Conservation (phyloP, 1,284 basidiomycete species). For the Tilletiopsis washingtonensis region DNA sequence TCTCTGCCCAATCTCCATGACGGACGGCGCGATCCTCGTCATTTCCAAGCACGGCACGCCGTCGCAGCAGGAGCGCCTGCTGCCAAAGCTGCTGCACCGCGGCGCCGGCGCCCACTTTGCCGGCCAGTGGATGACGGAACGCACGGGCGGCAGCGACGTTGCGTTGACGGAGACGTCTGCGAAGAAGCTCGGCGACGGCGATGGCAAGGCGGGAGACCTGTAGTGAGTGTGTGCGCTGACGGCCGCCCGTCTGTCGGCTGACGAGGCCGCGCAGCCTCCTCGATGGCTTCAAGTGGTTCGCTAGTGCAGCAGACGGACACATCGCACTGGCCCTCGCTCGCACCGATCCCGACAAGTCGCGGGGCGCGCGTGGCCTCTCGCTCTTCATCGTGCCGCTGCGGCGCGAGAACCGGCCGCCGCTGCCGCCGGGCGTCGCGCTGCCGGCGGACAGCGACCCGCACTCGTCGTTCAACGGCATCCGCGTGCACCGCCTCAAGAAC, state of each 20-base stretch:
- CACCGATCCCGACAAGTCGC: slow-evolving; percentile 48
- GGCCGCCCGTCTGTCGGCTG: too few species aligned
- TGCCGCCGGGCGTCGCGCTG: slow-evolving; percentile 30
- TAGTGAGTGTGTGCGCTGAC: too few species aligned
- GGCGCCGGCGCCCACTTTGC: slow-evolving; percentile 61
- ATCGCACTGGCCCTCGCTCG: slow-evolving; percentile 65
- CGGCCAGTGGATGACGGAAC: slow-evolving; percentile 62
- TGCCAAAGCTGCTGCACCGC: slow-evolving; percentile 56
- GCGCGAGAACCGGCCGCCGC: slow-evolving; percentile 45
- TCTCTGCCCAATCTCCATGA: slow-evolving; percentile 58
- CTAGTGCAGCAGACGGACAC: slow-evolving; percentile 68
- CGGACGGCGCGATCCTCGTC: slow-evolving; percentile 65
- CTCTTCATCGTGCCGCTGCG: slow-evolving; percentile 63
- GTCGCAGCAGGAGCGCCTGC: slow-evolving; percentile 56
- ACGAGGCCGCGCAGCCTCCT: too few species aligned
- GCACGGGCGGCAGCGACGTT: slow-evolving; percentile 68
- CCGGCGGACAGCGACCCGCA: background rate
- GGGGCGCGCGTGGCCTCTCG: slow-evolving; percentile 54
- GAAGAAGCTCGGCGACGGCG: slow-evolving; percentile 18
- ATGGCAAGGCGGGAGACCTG: slow-evolving; percentile 14
- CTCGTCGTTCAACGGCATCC: slow-evolving; percentile 57
- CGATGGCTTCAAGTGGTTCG: slow-evolving; percentile 56
- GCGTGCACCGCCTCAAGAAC: slow-evolving; percentile 63
- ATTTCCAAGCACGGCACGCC: slow-evolving; percentile 61
- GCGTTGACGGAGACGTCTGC: slow-evolving; percentile 67